Evolutionary conservation across 805 yeast species (phyloP).

Genomic region (Lachancea kluyveri): DNA sequence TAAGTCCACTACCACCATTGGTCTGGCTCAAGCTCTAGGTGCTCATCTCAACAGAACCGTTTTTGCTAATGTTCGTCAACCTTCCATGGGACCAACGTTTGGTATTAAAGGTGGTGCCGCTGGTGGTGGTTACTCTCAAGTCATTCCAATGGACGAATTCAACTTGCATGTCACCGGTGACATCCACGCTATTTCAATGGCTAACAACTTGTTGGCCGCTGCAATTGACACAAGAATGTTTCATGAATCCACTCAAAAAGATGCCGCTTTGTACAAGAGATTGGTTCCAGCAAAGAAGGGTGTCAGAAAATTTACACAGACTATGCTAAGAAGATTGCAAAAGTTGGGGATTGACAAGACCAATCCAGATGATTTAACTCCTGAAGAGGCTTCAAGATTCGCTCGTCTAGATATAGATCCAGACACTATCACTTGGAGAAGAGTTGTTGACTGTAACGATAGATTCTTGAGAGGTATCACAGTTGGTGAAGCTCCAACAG

Average conservation of each 20-base stretch:
- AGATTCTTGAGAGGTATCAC: slow-evolving; percentile 74
- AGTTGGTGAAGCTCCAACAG: slow-evolving; percentile 77
- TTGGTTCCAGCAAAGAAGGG: slow-evolving; percentile 74
- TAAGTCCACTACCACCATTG: slow-evolving; percentile 78
- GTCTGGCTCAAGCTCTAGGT: slow-evolving; percentile 74
- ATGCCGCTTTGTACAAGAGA: slow-evolving; percentile 66
- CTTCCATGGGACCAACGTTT: slow-evolving; percentile 84
- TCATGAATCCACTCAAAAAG: slow-evolving; percentile 71
- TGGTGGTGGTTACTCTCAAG: slow-evolving; percentile 85
- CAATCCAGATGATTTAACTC: slow-evolving; percentile 65
- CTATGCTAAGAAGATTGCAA: slow-evolving; percentile 60
- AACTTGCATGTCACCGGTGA: slow-evolving; percentile 84
- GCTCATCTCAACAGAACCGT: slow-evolving; percentile 66
- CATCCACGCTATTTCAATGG: slow-evolving; percentile 79
- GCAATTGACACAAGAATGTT: slow-evolving; percentile 83
- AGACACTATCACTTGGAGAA: slow-evolving; percentile 70
- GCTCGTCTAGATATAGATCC: slow-evolving; percentile 74
- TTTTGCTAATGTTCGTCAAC: slow-evolving; percentile 80
- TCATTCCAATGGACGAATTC: slow-evolving; percentile 84
- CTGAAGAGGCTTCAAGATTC: slow-evolving; percentile 58
- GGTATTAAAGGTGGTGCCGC: slow-evolving; percentile 91
- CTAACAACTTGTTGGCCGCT: slow-evolving; percentile 75
- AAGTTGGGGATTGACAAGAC: slow-evolving; percentile 66
- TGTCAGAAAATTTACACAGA: slow-evolving; percentile 54
- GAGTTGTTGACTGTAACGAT: slow-evolving; percentile 83